A percentile compares a stretch with the other conserved stretches of the same genome.
These are phyloP conservation scores for Xenosphaeropsis pyriputrescens DNA, from an alignment of 2,329 filamentous ascomycete species.

Conservation along the genomic window DNA sequence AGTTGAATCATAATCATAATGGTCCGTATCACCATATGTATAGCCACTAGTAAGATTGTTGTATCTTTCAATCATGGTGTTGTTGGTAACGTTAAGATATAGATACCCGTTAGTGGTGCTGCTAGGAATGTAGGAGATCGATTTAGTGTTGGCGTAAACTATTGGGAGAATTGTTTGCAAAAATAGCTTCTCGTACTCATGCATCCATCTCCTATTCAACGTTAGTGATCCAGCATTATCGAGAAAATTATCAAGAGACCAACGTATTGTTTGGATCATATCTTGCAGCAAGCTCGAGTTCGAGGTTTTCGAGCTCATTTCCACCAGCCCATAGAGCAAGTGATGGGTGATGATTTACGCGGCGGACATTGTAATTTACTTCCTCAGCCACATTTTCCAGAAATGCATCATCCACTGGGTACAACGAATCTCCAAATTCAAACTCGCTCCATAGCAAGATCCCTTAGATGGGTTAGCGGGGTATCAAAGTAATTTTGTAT, in stretches of 20 bases:
- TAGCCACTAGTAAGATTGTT: conserved; percentile 32
- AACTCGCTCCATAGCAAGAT: conserved; percentile 49
- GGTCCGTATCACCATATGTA: conserved; percentile 45
- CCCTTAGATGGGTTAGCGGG: too few species aligned
- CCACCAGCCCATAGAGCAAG: conserved; percentile 37
- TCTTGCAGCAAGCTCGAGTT: conserved; percentile 21
- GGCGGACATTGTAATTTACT: conserved; percentile 42
- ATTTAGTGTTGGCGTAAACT: conserved; percentile 40
- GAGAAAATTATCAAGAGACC: too few species aligned
- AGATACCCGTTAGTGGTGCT: conserved; percentile 45
- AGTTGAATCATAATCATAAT: conserved; percentile 40
- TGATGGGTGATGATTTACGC: conserved; percentile 44
- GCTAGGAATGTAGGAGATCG: conserved; percentile 44
- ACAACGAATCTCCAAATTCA: conserved; percentile 44
- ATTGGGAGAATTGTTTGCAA: conserved; percentile 36
- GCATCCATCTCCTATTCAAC: conserved; percentile 6
- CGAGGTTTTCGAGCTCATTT: conserved; percentile 45
- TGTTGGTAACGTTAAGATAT: conserved; percentile 32
- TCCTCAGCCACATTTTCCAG: conserved; percentile 39
- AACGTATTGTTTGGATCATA: conserved; percentile 5
- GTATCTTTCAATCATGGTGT: conserved; percentile 39
- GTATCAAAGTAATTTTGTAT: too few species aligned
- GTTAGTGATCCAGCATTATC: too few species aligned
- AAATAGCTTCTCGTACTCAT: conserved; percentile 43
- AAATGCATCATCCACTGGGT: conserved; percentile 37